A percentile compares a stretch with the other conserved stretches of the same genome.
Conservation (phyloP, 495 filamentous ascomycete genomes). For the Penicillium simplicissimum region DNA sequence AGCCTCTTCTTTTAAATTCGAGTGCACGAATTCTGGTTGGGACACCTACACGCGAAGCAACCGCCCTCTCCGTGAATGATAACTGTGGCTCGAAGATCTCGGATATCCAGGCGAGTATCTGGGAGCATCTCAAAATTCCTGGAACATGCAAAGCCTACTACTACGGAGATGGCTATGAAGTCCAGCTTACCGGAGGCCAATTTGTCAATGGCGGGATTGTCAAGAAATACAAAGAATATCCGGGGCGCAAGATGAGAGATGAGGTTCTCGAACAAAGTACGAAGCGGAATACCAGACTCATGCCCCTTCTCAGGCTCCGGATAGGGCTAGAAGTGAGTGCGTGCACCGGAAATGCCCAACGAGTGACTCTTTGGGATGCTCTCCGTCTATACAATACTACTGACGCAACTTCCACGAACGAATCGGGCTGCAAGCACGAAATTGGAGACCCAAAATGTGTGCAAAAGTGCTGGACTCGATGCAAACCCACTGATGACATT, state of each 20-base stretch:
- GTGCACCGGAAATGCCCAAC: slow-evolving; percentile 16
- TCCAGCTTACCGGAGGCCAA: not conserved
- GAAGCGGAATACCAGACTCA: not conserved
- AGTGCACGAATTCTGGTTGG: no score
- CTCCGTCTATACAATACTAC: slow-evolving; percentile 5
- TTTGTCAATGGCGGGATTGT: not conserved
- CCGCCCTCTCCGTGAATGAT: no score
- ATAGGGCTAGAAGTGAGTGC: slow-evolving; percentile 12
- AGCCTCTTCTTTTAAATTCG: no score
- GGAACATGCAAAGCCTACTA: not conserved
- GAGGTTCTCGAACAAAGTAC: not conserved
- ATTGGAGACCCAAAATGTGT: no score
- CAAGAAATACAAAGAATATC: not conserved
- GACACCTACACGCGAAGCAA: no score
- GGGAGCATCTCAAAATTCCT: not conserved
- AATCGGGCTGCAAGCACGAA: no score
- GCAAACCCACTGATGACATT: no score
- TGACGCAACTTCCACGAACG: not conserved
- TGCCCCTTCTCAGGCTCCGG: not conserved
- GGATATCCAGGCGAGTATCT: not conserved
- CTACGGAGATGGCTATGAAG: not conserved
- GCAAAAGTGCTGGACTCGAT: no score
- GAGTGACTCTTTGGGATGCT: slow-evolving; percentile 18
- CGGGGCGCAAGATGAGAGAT: not conserved
- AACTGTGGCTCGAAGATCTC: not conserved